Evolutionary conservation across 2,329 filamentous ascomycete species (phyloP), one percentile per base, ranked within the genome.

Genomic region (Phaeoacremonium minimum): DNA sequence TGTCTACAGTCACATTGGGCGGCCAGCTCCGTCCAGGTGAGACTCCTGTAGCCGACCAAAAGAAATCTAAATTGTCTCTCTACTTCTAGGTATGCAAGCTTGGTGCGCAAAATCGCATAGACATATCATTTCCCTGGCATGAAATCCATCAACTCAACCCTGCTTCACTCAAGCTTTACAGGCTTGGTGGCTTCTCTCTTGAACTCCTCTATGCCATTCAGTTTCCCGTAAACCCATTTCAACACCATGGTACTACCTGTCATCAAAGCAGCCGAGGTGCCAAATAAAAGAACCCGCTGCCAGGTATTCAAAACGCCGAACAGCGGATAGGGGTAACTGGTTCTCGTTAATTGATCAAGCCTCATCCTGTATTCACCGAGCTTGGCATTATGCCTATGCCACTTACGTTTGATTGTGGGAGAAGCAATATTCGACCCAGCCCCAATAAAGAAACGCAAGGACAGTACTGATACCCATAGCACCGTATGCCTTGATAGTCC

Each of bases 261-360:
- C 78, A 94, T 90, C 13, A 86, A 60, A 2, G 73, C 52, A 1
- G 86, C 88, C 29, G 85, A 85, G 14, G 76, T 63, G 1, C 69
- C 70, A 48, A 94, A 95, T 8, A 95, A 66, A 1, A 75, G 61
- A 7, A 80, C 64, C 15, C 90, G 75, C 52, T 88, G 81, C 33
- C 65, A 55, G 0, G 79, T 84, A 33, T 69, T 72, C 29, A 94
- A 64, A 30, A 85, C 56, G 7, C 70, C 80, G 45, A 96, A 91
- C 17, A 95, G 73, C 2, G 90, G 89, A 58, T 96, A 95, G 1
- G 89, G 88, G 49, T 95, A 94, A 69, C 81, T 85, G 35, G 29
- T 26, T 8, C 17, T n/a, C n/a, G n/a, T n/a, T n/a, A n/a, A n/a
- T n/a, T n/a, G n/a, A n/a, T n/a, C n/a, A n/a, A n/a, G n/a, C n/a